A percentile compares a stretch with the other conserved stretches of the same genome.
Conservation (phyloP, 805 yeast genomes). For the Ogataea paraovalis region DNA sequence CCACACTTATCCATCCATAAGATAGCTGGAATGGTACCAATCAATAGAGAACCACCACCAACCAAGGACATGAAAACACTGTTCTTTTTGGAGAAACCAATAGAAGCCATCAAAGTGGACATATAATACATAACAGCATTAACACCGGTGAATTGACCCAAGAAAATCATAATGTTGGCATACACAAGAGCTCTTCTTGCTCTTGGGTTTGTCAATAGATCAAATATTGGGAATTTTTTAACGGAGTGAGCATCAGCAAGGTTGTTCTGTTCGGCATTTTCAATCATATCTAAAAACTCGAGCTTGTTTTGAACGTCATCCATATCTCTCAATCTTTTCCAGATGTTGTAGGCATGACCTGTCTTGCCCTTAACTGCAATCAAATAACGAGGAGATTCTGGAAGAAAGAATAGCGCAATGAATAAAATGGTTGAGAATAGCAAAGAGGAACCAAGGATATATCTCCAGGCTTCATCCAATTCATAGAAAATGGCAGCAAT, state of each 20-base stretch:
- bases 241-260: conserved; percentile 30
- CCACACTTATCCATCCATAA: conserved; percentile 55
- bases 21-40: conserved; percentile 67
- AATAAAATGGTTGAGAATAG: conserved; percentile 52
- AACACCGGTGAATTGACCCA: conserved; percentile 67
- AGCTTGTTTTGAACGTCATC: conserved; percentile 38
- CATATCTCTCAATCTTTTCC: conserved; percentile 53
- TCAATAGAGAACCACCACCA: conserved; percentile 58
- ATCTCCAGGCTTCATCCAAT: conserved; percentile 60
- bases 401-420: conserved; percentile 49
- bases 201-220: conserved; percentile 52
- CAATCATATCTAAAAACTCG: conserved; percentile 57
- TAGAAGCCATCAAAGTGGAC: conserved; percentile 51
- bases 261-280: conserved; percentile 42
- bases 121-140: conserved; percentile 64
- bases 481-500: conserved; percentile 58
- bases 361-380: conserved; percentile 42
- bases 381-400: conserved; percentile 61
- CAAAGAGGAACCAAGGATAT: conserved; percentile 60
- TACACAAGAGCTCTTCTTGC: conserved; percentile 59
- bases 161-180: conserved; percentile 52
- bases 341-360: conserved; percentile 51
- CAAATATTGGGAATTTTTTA: conserved; percentile 40
- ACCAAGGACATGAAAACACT: conserved; percentile 66
- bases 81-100: conserved; percentile 49